Conservation (phyloP, 805 yeast species). For the Candida ortonii region DNA sequence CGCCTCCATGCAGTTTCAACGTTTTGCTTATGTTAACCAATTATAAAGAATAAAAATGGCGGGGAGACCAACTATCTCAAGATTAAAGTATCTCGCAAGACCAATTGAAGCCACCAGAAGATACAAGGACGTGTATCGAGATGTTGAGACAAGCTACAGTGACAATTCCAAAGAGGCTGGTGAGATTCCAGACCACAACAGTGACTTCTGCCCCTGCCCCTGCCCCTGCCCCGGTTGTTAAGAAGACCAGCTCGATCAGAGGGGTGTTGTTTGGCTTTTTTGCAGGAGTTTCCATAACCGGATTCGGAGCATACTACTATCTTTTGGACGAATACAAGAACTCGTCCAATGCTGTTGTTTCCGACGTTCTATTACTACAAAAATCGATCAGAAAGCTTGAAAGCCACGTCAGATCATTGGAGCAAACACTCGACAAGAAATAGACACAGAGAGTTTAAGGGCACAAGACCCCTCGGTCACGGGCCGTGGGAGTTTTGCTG, state of each 20-base stretch:
- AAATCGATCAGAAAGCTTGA: slow-evolving; percentile 66
- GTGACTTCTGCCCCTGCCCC: slow-evolving; percentile 4
- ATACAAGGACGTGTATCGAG: neutral
- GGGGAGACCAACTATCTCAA: too few species aligned
- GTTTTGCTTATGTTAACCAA: slow-evolving; percentile 3
- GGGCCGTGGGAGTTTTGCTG: slow-evolving; percentile 1
- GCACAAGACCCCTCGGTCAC: slow-evolving; percentile 1
- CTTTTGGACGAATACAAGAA: slow-evolving; percentile 73
- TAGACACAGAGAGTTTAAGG: slow-evolving; percentile 5
- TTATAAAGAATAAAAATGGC: slow-evolving; percentile 2
- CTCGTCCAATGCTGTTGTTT: slow-evolving; percentile 67
- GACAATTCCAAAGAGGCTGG: slow-evolving; percentile 7
- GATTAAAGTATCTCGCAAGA: neutral
- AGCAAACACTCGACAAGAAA: slow-evolving; percentile 36
- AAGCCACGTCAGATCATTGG: slow-evolving; percentile 63
- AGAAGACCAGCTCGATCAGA: slow-evolving; percentile 29
- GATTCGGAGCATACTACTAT: slow-evolving; percentile 74
- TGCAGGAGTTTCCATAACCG: slow-evolving; percentile 71
- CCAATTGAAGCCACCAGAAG: neutral
- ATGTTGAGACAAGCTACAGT: neutral
- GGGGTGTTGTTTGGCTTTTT: slow-evolving; percentile 71
- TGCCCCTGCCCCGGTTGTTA: slow-evolving; percentile 13
- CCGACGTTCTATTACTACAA: slow-evolving; percentile 71
- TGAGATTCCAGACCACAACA: slow-evolving; percentile 24
- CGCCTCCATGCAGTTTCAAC: slow-evolving; percentile 8